phyloP scores from a whole-genome alignment of 2,329 filamentous ascomycete species.

The Fusarium sp. region DNA sequence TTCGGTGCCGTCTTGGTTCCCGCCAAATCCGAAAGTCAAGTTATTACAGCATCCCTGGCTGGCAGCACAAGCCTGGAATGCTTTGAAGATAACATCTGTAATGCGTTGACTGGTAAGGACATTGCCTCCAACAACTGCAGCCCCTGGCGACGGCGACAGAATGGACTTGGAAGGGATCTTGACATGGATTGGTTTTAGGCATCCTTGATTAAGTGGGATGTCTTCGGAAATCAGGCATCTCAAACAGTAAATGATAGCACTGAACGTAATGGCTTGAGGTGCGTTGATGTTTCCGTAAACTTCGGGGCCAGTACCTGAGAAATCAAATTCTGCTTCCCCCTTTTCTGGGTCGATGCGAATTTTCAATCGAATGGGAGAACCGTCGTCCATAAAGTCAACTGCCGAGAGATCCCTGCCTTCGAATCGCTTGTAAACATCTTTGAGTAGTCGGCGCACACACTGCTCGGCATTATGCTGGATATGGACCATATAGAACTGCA shows the following conservation, averaged over 20 bases:
- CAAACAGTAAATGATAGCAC: constrained; percentile 88
- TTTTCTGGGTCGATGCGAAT: constrained; percentile 80
- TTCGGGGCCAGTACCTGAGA: constrained; percentile 81
- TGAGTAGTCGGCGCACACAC: constrained; percentile 78
- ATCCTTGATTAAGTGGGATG: constrained; percentile 87
- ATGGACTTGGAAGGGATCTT: constrained; percentile 79
- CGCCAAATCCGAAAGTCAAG: constrained; percentile 81
- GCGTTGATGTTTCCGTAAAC: constrained; percentile 86
- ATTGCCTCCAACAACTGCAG: constrained; percentile 86
- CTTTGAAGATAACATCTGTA: constrained; percentile 67
- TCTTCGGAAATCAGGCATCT: constrained; percentile 83
- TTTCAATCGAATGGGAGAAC: constrained; percentile 78
- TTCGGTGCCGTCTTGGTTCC: constrained; percentile 53
- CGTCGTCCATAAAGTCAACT: constrained; percentile 86
- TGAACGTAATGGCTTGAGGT: constrained; percentile 83
- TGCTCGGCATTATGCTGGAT: constrained; percentile 85
- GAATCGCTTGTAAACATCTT: constrained; percentile 76
- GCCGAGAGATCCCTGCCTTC: constrained; percentile 77
- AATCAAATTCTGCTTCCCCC: constrained; percentile 84
- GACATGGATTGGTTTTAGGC: constrained; percentile 79
- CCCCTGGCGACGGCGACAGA: constrained; percentile 79
- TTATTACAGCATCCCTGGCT: constrained; percentile 87
- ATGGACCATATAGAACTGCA: constrained; percentile 85
- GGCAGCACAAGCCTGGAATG: constrained; percentile 82
- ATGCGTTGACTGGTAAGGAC: constrained; percentile 65